Evolutionary conservation across 1,139 yeast genomes (phyloP).

Genomic region (Geotrichum restrictum): DNA sequence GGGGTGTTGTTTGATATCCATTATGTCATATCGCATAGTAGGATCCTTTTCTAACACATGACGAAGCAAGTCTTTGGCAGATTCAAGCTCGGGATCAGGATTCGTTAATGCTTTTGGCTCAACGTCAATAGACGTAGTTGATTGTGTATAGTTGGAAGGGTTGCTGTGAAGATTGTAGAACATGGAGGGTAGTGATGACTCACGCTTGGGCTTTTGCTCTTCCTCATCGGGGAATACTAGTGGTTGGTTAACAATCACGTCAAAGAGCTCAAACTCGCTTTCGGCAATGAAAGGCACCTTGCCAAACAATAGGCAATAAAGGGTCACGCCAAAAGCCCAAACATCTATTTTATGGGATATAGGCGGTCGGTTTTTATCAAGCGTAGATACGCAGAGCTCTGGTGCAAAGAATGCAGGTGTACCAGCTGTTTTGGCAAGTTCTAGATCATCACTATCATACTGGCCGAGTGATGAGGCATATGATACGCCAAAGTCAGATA

Average conservation of each 20-base stretch:
- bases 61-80: slow-evolving; percentile 61
- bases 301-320: slow-evolving; percentile 86
- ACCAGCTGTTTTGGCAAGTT: slow-evolving; percentile 84
- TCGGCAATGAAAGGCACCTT: slow-evolving; percentile 86
- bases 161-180: slow-evolving; percentile 19
- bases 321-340: slow-evolving; percentile 95
- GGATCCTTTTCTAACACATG: slow-evolving; percentile 72
- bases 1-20: slow-evolving; percentile 74
- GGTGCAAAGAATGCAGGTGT: slow-evolving; percentile 87
- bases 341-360: slow-evolving; percentile 80
- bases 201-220: slow-evolving; percentile 10
- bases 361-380: slow-evolving; percentile 41
- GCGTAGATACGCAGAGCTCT: slow-evolving; percentile 51
- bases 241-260: slow-evolving; percentile 66
- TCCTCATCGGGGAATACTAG: slow-evolving; percentile 55
- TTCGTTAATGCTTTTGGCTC: slow-evolving; percentile 26
- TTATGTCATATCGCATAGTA: slow-evolving; percentile 59
- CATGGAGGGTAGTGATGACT: slow-evolving; percentile 16
- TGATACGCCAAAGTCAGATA: slow-evolving; percentile 95
- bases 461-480: slow-evolving; percentile 57
- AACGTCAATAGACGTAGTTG: slow-evolving; percentile 6
- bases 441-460: slow-evolving; percentile 63
- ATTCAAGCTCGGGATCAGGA: slow-evolving; percentile 32
- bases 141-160: slow-evolving; percentile 4
- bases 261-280: slow-evolving; percentile 79